Percentiles rank a stretch among this genome's conserved stretches.
These are phyloP conservation scores for Pseudocercospora fijiensis DNA, from an alignment of 2,329 filamentous ascomycete genomes.

Conservation along the genomic window DNA sequence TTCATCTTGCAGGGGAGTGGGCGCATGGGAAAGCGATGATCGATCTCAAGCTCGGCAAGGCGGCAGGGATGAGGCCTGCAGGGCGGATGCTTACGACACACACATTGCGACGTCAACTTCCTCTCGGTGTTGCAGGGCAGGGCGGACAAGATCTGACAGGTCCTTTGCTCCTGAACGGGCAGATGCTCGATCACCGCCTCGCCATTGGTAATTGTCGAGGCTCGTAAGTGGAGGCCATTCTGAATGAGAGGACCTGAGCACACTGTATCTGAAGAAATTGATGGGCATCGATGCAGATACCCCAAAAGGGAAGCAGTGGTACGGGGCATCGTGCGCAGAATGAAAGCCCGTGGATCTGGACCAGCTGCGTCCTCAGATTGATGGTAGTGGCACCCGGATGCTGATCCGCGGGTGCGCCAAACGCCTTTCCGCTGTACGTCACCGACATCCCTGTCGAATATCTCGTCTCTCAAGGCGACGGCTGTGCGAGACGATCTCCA, in stretches of 20 bases:
- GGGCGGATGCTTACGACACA: not conserved
- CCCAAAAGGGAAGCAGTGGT: conserved; percentile 7
- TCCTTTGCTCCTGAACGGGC: not conserved
- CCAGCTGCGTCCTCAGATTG: conserved; percentile 8
- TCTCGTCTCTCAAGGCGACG: not conserved
- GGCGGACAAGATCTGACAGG: not conserved
- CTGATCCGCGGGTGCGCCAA: conserved; percentile 14
- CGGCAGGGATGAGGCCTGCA: not conserved
- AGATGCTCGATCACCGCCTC: not conserved
- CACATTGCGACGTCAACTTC: not conserved
- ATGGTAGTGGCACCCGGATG: conserved; percentile 11
- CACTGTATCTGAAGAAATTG: conserved; percentile 6
- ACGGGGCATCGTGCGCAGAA: not conserved
- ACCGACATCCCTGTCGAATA: conserved; percentile 7
- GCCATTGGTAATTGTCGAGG: not conserved
- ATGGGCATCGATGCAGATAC: conserved; percentile 10
- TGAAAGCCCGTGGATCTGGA: conserved; percentile 15
- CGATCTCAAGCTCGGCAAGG: not conserved
- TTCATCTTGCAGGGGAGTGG: not conserved
- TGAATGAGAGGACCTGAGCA: not conserved
- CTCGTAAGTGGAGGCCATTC: not conserved
- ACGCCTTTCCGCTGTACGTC: conserved; percentile 15
- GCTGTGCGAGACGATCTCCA: not conserved
- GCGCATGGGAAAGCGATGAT: not conserved
- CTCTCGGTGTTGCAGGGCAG: not conserved